These are phyloP conservation scores for Ustilago sp. DNA, from an alignment of 1,284 basidiomycete genomes.

Conservation along the genomic window DNA sequence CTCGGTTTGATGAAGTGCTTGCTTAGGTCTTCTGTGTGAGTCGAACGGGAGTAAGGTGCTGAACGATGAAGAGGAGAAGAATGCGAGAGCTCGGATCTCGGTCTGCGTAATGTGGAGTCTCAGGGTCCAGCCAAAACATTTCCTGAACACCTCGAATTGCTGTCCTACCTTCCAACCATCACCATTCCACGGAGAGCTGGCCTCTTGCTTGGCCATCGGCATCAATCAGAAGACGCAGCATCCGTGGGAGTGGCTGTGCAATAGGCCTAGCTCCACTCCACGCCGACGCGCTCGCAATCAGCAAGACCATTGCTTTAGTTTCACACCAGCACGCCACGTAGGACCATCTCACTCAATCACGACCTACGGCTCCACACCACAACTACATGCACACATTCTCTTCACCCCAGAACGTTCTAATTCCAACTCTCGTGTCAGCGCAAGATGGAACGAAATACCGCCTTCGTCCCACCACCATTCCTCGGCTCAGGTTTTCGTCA, in stretches of 20 bases:
- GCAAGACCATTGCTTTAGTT: no score
- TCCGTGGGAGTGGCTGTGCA: no score
- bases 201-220: not conserved
- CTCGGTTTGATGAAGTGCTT: not conserved
- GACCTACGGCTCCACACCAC: no score
- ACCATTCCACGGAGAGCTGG: not conserved
- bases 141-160: no score
- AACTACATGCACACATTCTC: no score
- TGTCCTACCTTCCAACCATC: not conserved
- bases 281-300: no score
- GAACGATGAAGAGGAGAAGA: not conserved
- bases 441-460: constrained; percentile 20
- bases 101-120: not conserved
- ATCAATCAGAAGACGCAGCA: no score
- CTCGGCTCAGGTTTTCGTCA: constrained; percentile 18
- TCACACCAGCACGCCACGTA: no score
- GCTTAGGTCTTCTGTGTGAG: no score
- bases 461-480: constrained; percentile 27
- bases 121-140: not conserved
- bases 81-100: constrained; percentile 5
- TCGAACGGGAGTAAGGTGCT: not conserved
- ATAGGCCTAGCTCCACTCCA: no score
- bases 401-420: no score
- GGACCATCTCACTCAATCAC: no score
- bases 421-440: not conserved